Base-by-base conservation (phyloP, 2,329 filamentous ascomycete species). In the Lecanicillium sp. region DNA sequence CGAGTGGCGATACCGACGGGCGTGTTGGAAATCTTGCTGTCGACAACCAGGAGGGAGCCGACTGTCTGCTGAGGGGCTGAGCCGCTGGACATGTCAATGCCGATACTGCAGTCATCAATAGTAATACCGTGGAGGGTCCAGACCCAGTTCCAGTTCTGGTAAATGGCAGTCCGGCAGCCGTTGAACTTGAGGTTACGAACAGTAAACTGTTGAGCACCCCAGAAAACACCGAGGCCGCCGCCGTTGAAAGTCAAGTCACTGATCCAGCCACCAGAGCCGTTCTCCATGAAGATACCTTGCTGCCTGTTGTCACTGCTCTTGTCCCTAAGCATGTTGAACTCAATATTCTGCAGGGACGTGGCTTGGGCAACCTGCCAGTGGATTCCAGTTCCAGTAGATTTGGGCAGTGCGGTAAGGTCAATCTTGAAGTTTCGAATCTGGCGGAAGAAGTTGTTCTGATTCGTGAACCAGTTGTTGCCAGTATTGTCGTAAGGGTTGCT, bases 141-240 rank as follows among this genome's bases (percentile, higher is more conserved):
- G 14, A 79, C 69, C 87, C 87, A 94, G 65, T 90, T 85, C 87
- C 87, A 94, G 68, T 88, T 88, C 79, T 92, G 83, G 64, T 76
- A 86, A 46, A 94, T 78, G 45, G 84, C 87, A 2, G 85, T 94
- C 54, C 85, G 73, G 67, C 84, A 89, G 59, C 75, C 72, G 57
- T 84, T 85, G 71, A 94, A 94, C 27, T 73, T 83, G 56, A 92
- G 55, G 62, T 94, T 92, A 48, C 86, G 81, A 19, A 80, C 82
- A 29, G 85, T 90, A 62, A 90, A 92, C 62, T 94, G 87, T 64
- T 94, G 87, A 62, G 80, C 88, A 35, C 87, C 87, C 18, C 90
- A 67, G 63, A 86, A 90, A 49, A 80, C 80, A 39, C 87, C 85
- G 48, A 80, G 79, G 48, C 75, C 75, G 45, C 87, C 87, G 44